A percentile compares a stretch with the other conserved stretches of the same genome.
These are phyloP conservation scores for Phialophora macrospora DNA, from an alignment of 2,329 filamentous ascomycete genomes.

Conservation along the genomic window DNA sequence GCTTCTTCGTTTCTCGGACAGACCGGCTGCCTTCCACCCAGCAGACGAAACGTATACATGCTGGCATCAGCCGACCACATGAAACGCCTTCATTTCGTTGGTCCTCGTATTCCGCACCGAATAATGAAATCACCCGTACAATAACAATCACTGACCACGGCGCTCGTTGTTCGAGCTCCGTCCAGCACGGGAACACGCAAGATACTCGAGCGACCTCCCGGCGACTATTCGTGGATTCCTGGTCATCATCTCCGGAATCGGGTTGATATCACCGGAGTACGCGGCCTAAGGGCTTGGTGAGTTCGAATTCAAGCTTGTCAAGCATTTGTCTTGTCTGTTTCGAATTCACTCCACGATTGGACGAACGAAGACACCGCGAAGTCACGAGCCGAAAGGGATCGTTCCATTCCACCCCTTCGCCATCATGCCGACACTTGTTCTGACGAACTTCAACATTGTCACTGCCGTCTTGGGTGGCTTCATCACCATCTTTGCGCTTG, in stretches of 20 bases:
- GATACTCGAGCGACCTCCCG: neutral
- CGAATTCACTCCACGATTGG: neutral
- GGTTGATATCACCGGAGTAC: neutral
- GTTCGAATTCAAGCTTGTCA: slow-evolving; percentile 4
- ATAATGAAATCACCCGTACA: slow-evolving; percentile 12
- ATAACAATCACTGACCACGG: slow-evolving; percentile 9
- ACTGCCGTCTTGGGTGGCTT: slow-evolving; percentile 82
- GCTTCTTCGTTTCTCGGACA: neutral
- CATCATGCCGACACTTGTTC: slow-evolving; percentile 2
- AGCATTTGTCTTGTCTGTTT: neutral
- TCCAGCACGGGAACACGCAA: neutral
- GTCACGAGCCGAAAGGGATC: neutral
- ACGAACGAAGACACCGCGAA: neutral
- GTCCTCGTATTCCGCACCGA: slow-evolving; percentile 4
- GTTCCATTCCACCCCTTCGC: neutral
- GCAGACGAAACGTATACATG: neutral
- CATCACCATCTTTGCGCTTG: slow-evolving; percentile 85
- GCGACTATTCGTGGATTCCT: neutral
- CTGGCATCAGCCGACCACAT: slow-evolving; percentile 3
- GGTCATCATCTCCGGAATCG: neutral
- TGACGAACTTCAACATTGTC: slow-evolving; percentile 79
- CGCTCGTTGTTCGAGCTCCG: neutral
- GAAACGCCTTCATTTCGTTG: slow-evolving; percentile 1
- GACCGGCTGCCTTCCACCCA: neutral
- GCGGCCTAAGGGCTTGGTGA: neutral